A percentile compares a stretch with the other conserved stretches of the same genome.
Evolutionary conservation across 2,329 filamentous ascomycete species (phyloP).

Genomic region (Trichophyton benhamiae): DNA sequence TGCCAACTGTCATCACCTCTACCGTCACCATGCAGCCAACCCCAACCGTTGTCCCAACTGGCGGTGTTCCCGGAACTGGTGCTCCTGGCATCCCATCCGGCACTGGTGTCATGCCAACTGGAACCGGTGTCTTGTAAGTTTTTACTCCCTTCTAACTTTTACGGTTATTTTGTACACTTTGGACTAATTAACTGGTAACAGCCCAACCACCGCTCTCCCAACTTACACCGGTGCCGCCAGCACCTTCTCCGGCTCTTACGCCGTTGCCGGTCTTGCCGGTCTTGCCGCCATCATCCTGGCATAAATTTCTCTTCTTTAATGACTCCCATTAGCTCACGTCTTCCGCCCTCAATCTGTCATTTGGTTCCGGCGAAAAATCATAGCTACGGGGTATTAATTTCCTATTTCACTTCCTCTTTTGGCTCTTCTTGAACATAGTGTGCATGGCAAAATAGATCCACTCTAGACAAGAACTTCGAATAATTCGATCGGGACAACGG

Average conservation of each 20-base stretch:
- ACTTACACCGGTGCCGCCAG: conserved; percentile 22
- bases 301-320: conserved; percentile 18
- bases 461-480: conserved; percentile 3
- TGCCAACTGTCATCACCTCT: conserved; percentile 16
- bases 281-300: conserved; percentile 21
- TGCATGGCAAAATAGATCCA: conserved; percentile 3
- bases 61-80: conserved; percentile 8
- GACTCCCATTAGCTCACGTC: conserved; percentile 9
- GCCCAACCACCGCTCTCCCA: conserved; percentile 12
- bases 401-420: background rate
- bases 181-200: background rate
- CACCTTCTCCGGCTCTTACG: conserved; percentile 20
- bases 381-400: conserved; percentile 3
- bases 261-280: conserved; percentile 21
- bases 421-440: background rate
- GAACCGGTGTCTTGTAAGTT: conserved; percentile 4
- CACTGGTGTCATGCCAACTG: conserved; percentile 5
- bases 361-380: background rate
- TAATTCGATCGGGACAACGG: background rate
- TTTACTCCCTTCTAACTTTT: background rate
- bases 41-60: conserved; percentile 10
- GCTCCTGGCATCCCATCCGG: conserved; percentile 1
- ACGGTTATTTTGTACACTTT: background rate
- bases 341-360: conserved; percentile 6
- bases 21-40: conserved; percentile 12